Evolutionary conservation across 2,329 filamentous ascomycete genomes (phyloP).

Genomic region (Fusarium compactum): DNA sequence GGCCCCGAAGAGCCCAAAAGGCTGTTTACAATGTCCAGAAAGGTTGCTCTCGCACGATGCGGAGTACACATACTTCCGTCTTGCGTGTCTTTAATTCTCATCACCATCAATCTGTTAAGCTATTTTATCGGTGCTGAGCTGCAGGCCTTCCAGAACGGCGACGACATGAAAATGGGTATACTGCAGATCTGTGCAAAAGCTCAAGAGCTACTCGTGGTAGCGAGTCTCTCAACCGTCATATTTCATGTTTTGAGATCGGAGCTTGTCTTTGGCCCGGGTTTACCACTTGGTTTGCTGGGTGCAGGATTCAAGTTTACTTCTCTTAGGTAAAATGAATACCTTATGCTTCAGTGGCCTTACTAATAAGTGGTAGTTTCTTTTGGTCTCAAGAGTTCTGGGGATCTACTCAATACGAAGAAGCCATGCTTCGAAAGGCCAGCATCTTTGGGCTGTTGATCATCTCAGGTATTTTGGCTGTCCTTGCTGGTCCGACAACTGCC

Average conservation of each 20-base stretch:
- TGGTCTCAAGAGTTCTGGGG: neutral
- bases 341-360: neutral
- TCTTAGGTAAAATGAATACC: neutral
- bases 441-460: neutral
- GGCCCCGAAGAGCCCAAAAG: neutral
- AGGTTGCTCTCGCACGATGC: neutral
- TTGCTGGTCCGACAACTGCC: neutral
- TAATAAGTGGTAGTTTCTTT: neutral
- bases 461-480: neutral
- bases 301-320: neutral
- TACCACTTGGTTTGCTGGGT: neutral
- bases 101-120: neutral
- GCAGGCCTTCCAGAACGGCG: neutral
- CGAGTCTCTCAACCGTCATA: neutral
- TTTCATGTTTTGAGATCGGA: neutral
- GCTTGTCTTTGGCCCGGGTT: neutral
- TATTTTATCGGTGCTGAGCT: neutral
- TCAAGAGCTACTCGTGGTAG: neutral
- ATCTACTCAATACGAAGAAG: neutral
- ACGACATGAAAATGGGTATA: neutral
- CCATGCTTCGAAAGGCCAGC: neutral
- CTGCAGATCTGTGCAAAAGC: neutral
- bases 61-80: neutral
- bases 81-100: neutral
- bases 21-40: neutral